phyloP scores from a whole-genome alignment of 2,329 filamentous ascomycete genomes.

The Zymoseptoria tritici region DNA sequence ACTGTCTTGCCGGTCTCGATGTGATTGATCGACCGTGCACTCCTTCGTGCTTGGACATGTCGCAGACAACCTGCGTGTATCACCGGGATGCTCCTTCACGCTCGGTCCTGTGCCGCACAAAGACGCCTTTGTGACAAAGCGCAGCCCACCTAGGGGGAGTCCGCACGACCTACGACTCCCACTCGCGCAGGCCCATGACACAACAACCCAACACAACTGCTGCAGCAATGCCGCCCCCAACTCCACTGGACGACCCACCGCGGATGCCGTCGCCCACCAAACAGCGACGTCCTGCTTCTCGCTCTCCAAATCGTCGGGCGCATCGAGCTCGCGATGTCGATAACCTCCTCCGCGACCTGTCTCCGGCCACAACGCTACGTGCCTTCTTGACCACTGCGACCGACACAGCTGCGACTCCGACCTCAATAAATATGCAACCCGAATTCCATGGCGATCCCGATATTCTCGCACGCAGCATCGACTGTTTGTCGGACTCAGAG shows the following conservation, averaged over 20 bases:
- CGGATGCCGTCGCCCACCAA: slow-evolving; percentile 16
- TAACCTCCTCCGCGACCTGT: slow-evolving; percentile 51
- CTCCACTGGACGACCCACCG: slow-evolving; percentile 26
- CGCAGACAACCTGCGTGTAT: neutral
- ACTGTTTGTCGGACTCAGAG: slow-evolving; percentile 56
- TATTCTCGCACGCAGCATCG: slow-evolving; percentile 48
- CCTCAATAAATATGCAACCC: neutral
- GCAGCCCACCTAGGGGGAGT: neutral
- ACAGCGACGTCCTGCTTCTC: slow-evolving; percentile 19
- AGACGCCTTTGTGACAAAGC: neutral
- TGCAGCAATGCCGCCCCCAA: slow-evolving; percentile 17
- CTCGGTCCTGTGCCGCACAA: neutral
- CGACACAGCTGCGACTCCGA: slow-evolving; percentile 2
- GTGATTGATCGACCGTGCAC: neutral
- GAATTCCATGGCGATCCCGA: slow-evolving; percentile 27
- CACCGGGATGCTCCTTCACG: neutral
- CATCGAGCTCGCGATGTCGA: slow-evolving; percentile 24
- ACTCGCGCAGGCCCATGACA: neutral
- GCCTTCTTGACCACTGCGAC: slow-evolving; percentile 46
- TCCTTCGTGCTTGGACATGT: neutral
- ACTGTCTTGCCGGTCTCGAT: neutral
- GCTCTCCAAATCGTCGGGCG: slow-evolving; percentile 21
- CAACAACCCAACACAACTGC: neutral
- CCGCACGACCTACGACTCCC: neutral
- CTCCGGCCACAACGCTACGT: slow-evolving; percentile 54